Evolutionary conservation across 768 basidiomycete species (phyloP), one percentile per base, ranked within the genome.

Genomic region (Boletellus ananiceps): DNA sequence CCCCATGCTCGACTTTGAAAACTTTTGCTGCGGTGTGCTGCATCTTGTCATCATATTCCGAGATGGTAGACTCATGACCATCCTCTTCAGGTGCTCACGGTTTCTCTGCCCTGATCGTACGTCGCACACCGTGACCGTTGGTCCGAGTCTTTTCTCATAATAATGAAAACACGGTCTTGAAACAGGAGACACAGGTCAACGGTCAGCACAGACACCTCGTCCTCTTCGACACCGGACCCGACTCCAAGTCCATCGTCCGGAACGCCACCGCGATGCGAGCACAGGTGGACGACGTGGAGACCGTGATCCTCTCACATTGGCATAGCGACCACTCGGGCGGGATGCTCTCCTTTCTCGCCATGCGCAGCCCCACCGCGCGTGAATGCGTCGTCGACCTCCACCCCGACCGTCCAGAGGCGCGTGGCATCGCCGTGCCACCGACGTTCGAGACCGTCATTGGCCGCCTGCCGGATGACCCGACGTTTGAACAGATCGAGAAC

Each of bases 201-300:
- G 81, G 23, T 25, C 23, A 72, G 36, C 47, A 64, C 49, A 59
- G 72, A 3, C 77, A 80, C 46, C 68, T 75, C n/a, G 82, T 81
- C 14, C 74, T 93, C 32, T 90, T 93, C 61, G 91, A 93, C 68
- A 84, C 87, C 14, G 91, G 91, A 0, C 91, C 90, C 8, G 90
- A 93, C 60, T 79, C 80, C 14, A 72, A 71, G 19, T 82, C 85
- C 23, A 80, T 93, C 54, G 76, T 81, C n/a, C 81, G 87, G 44
- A 93, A 92, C 65, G 63, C 82, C 21, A 66, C 65, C 5, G 79
- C 82, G 4, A 74, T 93, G 73, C 71, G 80, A 18, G 61, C 81
- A 1, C 76, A 78, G 2, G 65, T 81, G 8, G 68, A 74, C 31
- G 64, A 71, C 34, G 73, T 93, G 56, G 77, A 80, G 33, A 76